A percentile compares a stretch with the other conserved stretches of the same genome.
Evolutionary conservation across 1,284 basidiomycete genomes (phyloP).

Genomic region (Trichosporon coremiiforme): DNA sequence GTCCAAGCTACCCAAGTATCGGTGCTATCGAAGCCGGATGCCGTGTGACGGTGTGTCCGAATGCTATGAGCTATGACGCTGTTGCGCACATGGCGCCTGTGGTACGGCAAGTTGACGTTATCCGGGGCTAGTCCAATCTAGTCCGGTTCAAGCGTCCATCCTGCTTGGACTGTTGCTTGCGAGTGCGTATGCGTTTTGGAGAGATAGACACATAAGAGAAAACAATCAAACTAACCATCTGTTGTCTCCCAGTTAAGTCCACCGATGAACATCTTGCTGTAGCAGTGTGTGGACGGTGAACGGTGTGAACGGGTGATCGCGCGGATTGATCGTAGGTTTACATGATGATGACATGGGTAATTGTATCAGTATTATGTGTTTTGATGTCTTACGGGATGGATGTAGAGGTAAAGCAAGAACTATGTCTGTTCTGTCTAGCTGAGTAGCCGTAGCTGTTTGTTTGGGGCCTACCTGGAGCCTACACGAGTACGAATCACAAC

Average conservation of each 20-base stretch:
- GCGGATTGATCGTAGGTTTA: slow-evolving; percentile 15
- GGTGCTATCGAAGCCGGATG: slow-evolving; percentile 10
- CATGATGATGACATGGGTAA: slow-evolving; percentile 16
- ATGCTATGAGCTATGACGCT: slow-evolving; percentile 9
- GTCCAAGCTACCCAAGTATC: slow-evolving; percentile 13
- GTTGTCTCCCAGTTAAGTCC: slow-evolving; percentile 97
- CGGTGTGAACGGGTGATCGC: not conserved
- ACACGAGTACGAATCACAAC: slow-evolving; percentile 14
- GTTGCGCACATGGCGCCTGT: not conserved
- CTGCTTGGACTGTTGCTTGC: not conserved
- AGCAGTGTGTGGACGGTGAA: slow-evolving; percentile 27
- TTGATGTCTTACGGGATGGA: slow-evolving; percentile 17
- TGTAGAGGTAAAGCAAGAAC: slow-evolving; percentile 18
- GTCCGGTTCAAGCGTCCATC: not conserved
- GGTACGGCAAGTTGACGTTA: not conserved
- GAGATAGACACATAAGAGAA: not conserved
- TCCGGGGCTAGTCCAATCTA: not conserved
- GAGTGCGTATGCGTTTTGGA: not conserved
- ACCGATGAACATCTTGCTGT: slow-evolving; percentile 97
- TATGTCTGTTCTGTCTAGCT: slow-evolving; percentile 18
- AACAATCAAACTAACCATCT: slow-evolving; percentile 65
- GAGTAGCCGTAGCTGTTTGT: not conserved
- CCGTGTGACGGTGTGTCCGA: slow-evolving; percentile 5
- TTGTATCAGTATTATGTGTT: slow-evolving; percentile 27
- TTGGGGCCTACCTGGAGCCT: slow-evolving; percentile 23